Conservation (phyloP, 2,329 filamentous ascomycete species). For the Sphaerostilbella broomeana region DNA sequence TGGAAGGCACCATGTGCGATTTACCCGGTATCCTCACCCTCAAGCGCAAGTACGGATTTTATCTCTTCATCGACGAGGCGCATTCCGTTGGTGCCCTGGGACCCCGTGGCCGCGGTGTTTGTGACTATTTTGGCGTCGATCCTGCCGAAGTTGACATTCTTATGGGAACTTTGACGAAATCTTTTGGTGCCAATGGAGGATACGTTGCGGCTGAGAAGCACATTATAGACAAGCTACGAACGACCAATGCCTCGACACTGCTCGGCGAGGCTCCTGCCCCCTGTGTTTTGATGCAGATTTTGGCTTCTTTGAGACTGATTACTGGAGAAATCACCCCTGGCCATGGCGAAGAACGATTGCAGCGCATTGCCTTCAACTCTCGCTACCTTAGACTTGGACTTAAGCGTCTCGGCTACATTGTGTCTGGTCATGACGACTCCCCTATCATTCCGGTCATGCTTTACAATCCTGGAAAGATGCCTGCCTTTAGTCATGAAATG, state of each 20-base stretch:
- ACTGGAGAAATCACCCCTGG: slow-evolving; percentile 80
- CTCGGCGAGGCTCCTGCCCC: slow-evolving; percentile 85
- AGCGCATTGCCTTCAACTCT: slow-evolving; percentile 96
- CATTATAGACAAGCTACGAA: slow-evolving; percentile 86
- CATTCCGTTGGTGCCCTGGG: slow-evolving; percentile 93
- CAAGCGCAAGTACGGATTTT: slow-evolving; percentile 95
- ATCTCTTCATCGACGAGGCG: slow-evolving; percentile 91
- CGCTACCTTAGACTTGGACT: slow-evolving; percentile 95
- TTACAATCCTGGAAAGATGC: slow-evolving; percentile 98
- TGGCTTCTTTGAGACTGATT: slow-evolving; percentile 80
- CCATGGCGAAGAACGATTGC: slow-evolving; percentile 90
- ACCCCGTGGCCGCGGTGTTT: slow-evolving; percentile 82
- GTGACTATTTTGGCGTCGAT: slow-evolving; percentile 93
- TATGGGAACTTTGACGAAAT: slow-evolving; percentile 98
- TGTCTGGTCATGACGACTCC: slow-evolving; percentile 95
- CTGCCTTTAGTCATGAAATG: slow-evolving; percentile 98
- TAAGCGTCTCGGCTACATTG: slow-evolving; percentile 93
- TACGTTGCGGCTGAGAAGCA: slow-evolving; percentile 86
- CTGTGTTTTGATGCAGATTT: slow-evolving; percentile 84
- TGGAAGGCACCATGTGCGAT: slow-evolving; percentile 99
- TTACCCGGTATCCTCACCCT: slow-evolving; percentile 81
- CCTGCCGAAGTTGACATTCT: slow-evolving; percentile 84
- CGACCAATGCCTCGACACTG: slow-evolving; percentile 77
- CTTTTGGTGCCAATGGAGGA: slow-evolving; percentile 94
- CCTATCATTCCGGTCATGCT: slow-evolving; percentile 92